Evolutionary conservation across 805 yeast genomes (phyloP).

Genomic region (Metschnikowia santaceciliae): DNA sequence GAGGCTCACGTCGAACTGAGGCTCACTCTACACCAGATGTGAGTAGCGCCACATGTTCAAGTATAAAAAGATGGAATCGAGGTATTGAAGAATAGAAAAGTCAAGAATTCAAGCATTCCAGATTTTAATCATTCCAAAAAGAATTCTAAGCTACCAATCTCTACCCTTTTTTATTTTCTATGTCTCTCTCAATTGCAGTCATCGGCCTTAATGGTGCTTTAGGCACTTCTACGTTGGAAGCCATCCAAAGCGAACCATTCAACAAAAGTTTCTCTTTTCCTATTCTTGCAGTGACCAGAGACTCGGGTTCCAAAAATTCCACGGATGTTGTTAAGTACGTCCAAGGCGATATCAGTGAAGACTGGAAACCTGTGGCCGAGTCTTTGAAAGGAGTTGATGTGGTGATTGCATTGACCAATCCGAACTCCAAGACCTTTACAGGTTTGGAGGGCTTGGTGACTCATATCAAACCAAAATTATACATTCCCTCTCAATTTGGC

Average conservation of each 20-base stretch:
- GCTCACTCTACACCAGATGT: background rate
- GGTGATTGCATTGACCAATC: constrained; percentile 42
- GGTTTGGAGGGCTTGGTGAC: constrained; percentile 37
- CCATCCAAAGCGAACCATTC: constrained; percentile 42
- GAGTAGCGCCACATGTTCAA: background rate
- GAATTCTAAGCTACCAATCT: background rate
- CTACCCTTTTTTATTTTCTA: background rate
- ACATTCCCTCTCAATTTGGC: constrained; percentile 62
- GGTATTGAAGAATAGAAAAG: too few species aligned
- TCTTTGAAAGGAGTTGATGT: constrained; percentile 48
- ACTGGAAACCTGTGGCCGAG: constrained; percentile 20
- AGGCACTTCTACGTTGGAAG: constrained; percentile 45
- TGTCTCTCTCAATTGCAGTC: constrained; percentile 41
- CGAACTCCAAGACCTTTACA: constrained; percentile 26
- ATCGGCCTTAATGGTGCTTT: constrained; percentile 51
- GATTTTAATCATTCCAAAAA: too few species aligned
- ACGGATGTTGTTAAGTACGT: constrained; percentile 39
- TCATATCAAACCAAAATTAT: constrained; percentile 44
- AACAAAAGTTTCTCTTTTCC: constrained; percentile 43
- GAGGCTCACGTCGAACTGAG: background rate
- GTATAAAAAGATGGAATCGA: background rate
- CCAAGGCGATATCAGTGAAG: constrained; percentile 27
- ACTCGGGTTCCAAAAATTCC: constrained; percentile 26
- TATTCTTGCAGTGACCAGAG: constrained; percentile 48
- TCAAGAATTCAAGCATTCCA: too few species aligned